Percentiles rank a stretch among this genome's conserved stretches.
phyloP scores from a whole-genome alignment of 768 basidiomycete species.

The Naematelia encephala region DNA sequence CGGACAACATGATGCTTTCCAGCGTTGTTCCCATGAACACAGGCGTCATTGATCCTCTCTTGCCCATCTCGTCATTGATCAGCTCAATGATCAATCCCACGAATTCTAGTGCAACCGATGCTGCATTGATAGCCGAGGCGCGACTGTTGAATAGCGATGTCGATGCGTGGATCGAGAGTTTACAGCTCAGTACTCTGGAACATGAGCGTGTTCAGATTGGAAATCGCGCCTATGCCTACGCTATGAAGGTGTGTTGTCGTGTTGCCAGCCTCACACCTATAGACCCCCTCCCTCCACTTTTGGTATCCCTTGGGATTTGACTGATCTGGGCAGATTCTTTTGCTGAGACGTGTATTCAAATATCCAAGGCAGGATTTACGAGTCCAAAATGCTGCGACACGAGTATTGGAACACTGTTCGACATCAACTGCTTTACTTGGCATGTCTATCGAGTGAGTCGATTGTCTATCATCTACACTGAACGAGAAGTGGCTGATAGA shows the following conservation, averaged over 20 bases:
- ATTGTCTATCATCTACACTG: constrained; percentile 1
- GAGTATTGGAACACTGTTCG: constrained; percentile 44
- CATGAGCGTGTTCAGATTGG: constrained; percentile 48
- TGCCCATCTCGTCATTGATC: background rate
- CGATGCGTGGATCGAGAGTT: constrained; percentile 43
- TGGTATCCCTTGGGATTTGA: background rate
- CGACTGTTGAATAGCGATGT: constrained; percentile 35
- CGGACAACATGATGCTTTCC: background rate
- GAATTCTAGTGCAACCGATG: constrained; percentile 4
- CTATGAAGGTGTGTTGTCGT: constrained; percentile 47
- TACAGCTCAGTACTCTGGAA: constrained; percentile 39
- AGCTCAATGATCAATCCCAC: background rate
- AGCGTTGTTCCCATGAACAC: background rate
- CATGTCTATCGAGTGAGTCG: constrained; percentile 48
- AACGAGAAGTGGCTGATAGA: too few species aligned
- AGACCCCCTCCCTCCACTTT: background rate
- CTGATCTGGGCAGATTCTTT: constrained; percentile 32
- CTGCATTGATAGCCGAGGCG: constrained; percentile 31
- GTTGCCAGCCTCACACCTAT: background rate
- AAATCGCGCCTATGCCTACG: constrained; percentile 45
- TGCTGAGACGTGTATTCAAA: constrained; percentile 40
- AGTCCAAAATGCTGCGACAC: constrained; percentile 42
- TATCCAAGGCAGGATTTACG: constrained; percentile 27
- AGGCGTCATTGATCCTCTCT: constrained; percentile 1
- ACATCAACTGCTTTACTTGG: constrained; percentile 40